Conservation (phyloP, 345 rosid genomes). For the Punica granatum region DNA sequence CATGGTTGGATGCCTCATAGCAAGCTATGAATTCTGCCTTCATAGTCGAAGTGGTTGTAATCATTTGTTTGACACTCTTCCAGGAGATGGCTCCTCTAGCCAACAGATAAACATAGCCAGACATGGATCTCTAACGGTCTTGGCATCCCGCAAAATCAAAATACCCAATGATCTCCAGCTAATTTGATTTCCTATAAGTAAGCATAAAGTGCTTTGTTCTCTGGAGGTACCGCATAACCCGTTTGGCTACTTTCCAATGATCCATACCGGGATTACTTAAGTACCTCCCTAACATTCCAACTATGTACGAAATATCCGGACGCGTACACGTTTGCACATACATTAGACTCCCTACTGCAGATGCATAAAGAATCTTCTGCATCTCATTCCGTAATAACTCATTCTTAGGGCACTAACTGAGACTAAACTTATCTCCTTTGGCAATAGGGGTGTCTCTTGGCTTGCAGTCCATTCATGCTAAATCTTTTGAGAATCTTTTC, state of each 20-base stretch:
- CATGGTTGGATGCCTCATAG: constrained; percentile 1
- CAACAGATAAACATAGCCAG: no score
- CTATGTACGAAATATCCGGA: neutral
- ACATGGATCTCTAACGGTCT: neutral
- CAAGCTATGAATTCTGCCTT: neutral
- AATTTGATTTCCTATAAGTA: constrained; percentile 4
- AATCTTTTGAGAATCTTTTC: neutral
- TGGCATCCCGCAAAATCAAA: constrained; percentile 2
- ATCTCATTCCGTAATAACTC: neutral
- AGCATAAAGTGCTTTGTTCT: neutral
- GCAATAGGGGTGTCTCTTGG: neutral
- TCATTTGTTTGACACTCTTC: neutral
- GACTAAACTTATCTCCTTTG: neutral
- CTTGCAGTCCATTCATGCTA: neutral
- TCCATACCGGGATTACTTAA: neutral
- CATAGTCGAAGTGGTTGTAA: neutral
- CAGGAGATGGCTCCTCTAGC: no score
- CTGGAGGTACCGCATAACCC: neutral
- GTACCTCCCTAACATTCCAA: neutral
- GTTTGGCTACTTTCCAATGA: neutral
- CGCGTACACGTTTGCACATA: neutral
- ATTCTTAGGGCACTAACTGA: neutral
- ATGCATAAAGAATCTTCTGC: neutral
- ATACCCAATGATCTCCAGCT: constrained; percentile 10
- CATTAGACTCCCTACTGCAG: neutral